These are phyloP conservation scores for Davidsoniella eucalypti DNA, from an alignment of 2,329 filamentous ascomycete species.

Conservation along the genomic window DNA sequence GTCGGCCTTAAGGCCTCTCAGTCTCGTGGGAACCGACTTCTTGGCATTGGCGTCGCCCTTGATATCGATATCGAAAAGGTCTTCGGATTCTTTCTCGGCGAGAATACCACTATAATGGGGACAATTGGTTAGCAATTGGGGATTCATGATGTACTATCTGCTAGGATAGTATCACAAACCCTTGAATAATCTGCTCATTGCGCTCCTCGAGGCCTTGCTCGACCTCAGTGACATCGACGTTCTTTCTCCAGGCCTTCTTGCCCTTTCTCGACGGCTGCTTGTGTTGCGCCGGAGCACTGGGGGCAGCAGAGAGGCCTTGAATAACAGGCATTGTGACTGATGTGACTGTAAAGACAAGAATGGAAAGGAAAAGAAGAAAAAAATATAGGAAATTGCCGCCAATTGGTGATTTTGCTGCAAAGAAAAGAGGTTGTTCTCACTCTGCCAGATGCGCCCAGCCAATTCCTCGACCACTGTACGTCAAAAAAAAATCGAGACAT, in stretches of 20 bases:
- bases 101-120: slow-evolving; percentile 53
- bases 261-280: slow-evolving; percentile 89
- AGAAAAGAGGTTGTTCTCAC: too few species aligned
- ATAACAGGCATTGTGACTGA: slow-evolving; percentile 34
- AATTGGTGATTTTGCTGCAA: not conserved
- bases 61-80: slow-evolving; percentile 74
- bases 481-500: slow-evolving; percentile 10
- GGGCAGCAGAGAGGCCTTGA: slow-evolving; percentile 29
- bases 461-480: too few species aligned
- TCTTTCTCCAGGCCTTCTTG: slow-evolving; percentile 97
- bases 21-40: slow-evolving; percentile 45
- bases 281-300: slow-evolving; percentile 57
- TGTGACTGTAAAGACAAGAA: not conserved
- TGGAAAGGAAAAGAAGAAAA: slow-evolving; percentile 12
- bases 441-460: too few species aligned
- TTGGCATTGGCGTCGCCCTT: slow-evolving; percentile 51
- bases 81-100: slow-evolving; percentile 62
- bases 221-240: slow-evolving; percentile 83
- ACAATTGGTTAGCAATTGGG: slow-evolving; percentile 8
- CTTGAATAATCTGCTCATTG: slow-evolving; percentile 79
- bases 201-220: slow-evolving; percentile 66
- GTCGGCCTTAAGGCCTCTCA: slow-evolving; percentile 74
- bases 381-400: not conserved
- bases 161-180: slow-evolving; percentile 35
- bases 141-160: not conserved